phyloP scores from a whole-genome alignment of 768 basidiomycete species.

The Termitomyces sp. region DNA sequence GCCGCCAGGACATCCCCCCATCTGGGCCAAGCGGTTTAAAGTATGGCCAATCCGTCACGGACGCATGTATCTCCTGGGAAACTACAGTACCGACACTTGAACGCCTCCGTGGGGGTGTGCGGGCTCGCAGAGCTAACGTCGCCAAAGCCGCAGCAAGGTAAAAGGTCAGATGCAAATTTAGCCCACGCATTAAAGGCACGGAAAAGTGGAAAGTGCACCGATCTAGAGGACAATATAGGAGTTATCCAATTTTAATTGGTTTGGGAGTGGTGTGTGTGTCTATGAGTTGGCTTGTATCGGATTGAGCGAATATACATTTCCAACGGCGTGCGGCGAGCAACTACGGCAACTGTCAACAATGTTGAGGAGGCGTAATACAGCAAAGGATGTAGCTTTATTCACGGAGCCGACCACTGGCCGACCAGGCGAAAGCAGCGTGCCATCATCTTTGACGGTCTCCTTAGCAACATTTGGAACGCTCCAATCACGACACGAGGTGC shows the following conservation, averaged over 20 bases:
- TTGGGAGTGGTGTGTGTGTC: not conserved
- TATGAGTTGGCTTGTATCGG: not conserved
- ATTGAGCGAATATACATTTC: not conserved
- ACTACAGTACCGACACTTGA: conserved; percentile 79
- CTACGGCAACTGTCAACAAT: not conserved
- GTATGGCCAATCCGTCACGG: conserved; percentile 87
- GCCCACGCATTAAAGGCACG: not conserved
- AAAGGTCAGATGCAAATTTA: not conserved
- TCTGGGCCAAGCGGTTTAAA: conserved; percentile 68
- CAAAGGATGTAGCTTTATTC: not conserved
- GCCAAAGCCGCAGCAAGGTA: conserved; percentile 22
- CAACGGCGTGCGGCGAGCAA: not conserved
- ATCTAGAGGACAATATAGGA: not conserved
- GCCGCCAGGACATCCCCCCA: conserved; percentile 79
- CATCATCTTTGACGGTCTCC: not conserved
- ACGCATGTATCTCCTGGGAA: conserved; percentile 90
- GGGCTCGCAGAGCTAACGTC: conserved; percentile 59
- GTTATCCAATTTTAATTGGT: not conserved
- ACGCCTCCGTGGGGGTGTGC: conserved; percentile 84
- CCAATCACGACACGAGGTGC: not conserved
- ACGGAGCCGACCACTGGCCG: not conserved
- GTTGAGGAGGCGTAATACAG: not conserved
- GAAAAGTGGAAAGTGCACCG: not conserved
- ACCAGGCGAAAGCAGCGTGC: not conserved
- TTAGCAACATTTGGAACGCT: not conserved